Percentiles rank a stretch among this genome's conserved stretches.
Evolutionary conservation across 1,139 yeast genomes (phyloP).

Genomic region (Hanseniaspora sp.): DNA sequence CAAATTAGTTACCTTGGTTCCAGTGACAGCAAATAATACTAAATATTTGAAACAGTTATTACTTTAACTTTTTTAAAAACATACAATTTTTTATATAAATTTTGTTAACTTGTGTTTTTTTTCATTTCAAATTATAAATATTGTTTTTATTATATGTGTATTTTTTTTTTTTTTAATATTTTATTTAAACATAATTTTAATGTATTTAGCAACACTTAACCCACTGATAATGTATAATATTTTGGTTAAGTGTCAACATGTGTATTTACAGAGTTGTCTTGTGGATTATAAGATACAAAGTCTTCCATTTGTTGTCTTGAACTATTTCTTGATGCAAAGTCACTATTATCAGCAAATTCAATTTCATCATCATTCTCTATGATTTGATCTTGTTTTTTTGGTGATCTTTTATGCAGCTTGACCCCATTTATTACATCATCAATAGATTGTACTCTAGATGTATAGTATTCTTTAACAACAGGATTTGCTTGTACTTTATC

Average conservation of each 20-base stretch:
- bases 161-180: no score
- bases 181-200: no score
- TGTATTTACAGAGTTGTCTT: neutral
- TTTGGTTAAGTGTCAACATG: neutral
- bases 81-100: no score
- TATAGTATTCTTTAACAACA: slow-evolving; percentile 53
- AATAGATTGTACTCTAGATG: slow-evolving; percentile 16
- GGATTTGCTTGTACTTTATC: slow-evolving; percentile 49
- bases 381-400: neutral
- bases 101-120: no score
- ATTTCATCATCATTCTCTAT: neutral
- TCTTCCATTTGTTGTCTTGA: neutral
- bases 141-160: no score
- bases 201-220: no score
- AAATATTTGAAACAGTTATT: neutral
- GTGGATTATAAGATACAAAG: neutral
- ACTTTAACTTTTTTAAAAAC: neutral
- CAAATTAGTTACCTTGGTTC: neutral
- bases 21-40: neutral
- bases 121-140: no score
- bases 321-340: neutral
- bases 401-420: neutral
- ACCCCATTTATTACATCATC: neutral
- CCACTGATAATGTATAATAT: neutral
- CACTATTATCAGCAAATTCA: neutral